Conservation (phyloP, 2,329 filamentous ascomycete species). For the Sphaceloma murrayae region DNA sequence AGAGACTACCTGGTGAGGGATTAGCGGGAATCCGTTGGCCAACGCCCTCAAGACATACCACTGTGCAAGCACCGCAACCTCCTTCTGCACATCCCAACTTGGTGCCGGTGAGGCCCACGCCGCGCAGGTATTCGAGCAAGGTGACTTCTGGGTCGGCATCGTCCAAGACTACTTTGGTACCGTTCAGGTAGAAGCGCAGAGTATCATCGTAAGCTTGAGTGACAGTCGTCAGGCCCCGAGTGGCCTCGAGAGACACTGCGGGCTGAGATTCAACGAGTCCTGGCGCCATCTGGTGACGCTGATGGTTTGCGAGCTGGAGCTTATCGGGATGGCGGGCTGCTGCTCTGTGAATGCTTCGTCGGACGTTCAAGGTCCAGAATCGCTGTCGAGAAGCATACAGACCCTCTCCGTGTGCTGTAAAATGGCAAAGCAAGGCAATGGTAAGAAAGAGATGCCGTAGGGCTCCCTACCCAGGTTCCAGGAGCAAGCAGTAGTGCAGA, state of each 20-base stretch:
- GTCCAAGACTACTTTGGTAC: slow-evolving; percentile 77
- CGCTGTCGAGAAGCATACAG: too few relatives aligned
- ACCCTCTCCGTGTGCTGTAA: too few relatives aligned
- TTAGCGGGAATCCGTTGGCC: too few relatives aligned
- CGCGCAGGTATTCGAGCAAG: slow-evolving; percentile 82
- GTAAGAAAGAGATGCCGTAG: too few relatives aligned
- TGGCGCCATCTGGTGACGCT: slow-evolving; percentile 44
- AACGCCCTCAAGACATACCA: too few relatives aligned
- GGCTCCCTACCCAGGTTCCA: too few relatives aligned
- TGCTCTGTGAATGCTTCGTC: too few relatives aligned
- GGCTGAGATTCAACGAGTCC: slow-evolving; percentile 41
- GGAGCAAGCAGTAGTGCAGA: too few relatives aligned
- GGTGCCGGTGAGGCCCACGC: slow-evolving; percentile 86
- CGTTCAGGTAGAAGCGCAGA: slow-evolving; percentile 87
- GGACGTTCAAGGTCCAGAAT: too few relatives aligned
- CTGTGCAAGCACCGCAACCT: slow-evolving; percentile 91
- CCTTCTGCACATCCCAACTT: slow-evolving; percentile 96
- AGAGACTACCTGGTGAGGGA: slow-evolving; percentile 55
- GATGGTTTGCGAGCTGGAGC: not conserved
- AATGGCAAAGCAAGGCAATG: too few relatives aligned
- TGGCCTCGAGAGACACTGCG: slow-evolving; percentile 38
- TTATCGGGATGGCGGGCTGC: not conserved
- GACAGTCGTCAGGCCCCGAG: slow-evolving; percentile 47
- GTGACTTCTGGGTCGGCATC: slow-evolving; percentile 85
- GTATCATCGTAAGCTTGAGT: slow-evolving; percentile 78